phyloP scores from a whole-genome alignment of 2,329 filamentous ascomycete species.

The Cytospora schulzeri region DNA sequence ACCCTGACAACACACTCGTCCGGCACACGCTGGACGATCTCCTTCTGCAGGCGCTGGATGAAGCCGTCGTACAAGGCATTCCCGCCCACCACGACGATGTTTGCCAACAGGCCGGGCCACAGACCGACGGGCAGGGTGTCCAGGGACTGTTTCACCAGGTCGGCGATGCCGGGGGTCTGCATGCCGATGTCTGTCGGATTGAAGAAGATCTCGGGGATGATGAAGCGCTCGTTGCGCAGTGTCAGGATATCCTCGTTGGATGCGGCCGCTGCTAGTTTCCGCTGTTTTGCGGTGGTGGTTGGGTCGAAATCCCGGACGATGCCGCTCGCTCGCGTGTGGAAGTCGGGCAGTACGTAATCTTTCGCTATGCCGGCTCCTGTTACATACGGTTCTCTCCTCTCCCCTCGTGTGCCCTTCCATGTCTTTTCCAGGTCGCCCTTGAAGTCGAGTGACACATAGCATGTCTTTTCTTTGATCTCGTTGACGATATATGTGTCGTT shows the following conservation, averaged over 20 bases:
- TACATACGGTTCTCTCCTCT: conserved; percentile 52
- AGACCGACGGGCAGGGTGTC: conserved; percentile 75
- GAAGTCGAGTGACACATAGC: conserved; percentile 82
- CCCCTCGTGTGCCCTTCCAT: conserved; percentile 75
- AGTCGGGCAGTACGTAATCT: conserved; percentile 91
- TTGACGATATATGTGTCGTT: conserved; percentile 93
- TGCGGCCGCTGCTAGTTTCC: conserved; percentile 48
- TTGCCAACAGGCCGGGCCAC: conserved; percentile 81
- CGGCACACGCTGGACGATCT: conserved; percentile 71
- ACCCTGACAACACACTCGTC: conserved; percentile 79
- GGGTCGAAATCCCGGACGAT: conserved; percentile 78
- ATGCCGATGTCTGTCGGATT: conserved; percentile 83
- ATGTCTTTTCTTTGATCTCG: conserved; percentile 90
- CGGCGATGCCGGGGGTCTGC: conserved; percentile 78
- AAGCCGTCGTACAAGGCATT: conserved; percentile 81
- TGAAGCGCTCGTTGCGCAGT: conserved; percentile 88
- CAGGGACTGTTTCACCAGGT: conserved; percentile 80
- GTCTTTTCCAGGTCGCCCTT: conserved; percentile 74
- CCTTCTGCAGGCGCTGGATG: conserved; percentile 73
- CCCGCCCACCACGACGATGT: conserved; percentile 86
- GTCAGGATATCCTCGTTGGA: conserved; percentile 78
- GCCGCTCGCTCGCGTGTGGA: conserved; percentile 62
- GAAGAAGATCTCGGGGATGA: conserved; percentile 88
- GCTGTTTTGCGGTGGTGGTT: conserved; percentile 51
- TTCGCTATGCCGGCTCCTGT: conserved; percentile 68